Conservation (phyloP, 2,329 filamentous ascomycete genomes). For the Nemania sp. region DNA sequence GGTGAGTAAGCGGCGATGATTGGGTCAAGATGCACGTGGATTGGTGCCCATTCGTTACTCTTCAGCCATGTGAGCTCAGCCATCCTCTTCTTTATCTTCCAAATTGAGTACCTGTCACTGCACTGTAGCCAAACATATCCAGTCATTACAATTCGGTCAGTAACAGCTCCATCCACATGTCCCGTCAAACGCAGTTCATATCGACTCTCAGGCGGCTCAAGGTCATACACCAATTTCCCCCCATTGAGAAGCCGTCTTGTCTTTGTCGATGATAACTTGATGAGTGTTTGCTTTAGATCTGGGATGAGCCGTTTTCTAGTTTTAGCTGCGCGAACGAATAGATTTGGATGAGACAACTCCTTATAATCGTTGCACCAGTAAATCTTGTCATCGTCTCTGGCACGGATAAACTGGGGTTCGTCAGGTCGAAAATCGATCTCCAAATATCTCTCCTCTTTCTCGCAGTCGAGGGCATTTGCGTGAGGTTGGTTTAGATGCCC, state of each 20-base stretch:
- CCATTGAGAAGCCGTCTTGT: neutral
- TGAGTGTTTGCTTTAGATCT: neutral
- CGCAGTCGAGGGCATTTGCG: neutral
- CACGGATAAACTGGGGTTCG: neutral
- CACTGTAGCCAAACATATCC: constrained; percentile 3
- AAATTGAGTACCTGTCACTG: neutral
- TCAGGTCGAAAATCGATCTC: neutral
- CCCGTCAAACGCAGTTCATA: constrained; percentile 2
- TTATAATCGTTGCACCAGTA: constrained; percentile 3
- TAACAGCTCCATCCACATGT: neutral
- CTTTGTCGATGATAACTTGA: neutral
- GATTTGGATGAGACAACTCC: neutral
- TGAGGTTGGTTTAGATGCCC: neutral
- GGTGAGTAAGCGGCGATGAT: neutral
- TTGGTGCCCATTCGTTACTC: neutral
- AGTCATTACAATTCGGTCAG: neutral
- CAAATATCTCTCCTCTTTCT: neutral
- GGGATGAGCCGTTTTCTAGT: constrained; percentile 1
- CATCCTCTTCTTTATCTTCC: constrained; percentile 11
- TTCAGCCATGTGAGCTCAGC: constrained; percentile 2
- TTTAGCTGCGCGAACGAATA: constrained; percentile 2
- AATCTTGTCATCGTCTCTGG: neutral
- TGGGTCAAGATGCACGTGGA: constrained; percentile 4
- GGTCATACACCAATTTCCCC: constrained; percentile 1
- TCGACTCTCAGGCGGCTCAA: neutral